Conservation (phyloP, 2,329 filamentous ascomycete species). For the Byssoonygena ceratinophila region DNA sequence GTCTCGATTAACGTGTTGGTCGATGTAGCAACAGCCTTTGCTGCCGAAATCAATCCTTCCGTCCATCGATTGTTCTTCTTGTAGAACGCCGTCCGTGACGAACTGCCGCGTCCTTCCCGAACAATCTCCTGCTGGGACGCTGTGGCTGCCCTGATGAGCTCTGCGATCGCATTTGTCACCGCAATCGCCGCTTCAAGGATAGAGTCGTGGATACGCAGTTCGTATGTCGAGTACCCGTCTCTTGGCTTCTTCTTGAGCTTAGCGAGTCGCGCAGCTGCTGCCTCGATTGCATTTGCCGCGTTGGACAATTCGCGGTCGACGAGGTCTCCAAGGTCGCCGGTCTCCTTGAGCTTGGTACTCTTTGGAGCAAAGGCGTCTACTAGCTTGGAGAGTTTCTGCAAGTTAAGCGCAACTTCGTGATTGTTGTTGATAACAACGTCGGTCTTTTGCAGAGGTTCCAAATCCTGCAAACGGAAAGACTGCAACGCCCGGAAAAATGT, state of each 20-base stretch:
- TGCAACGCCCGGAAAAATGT: conserved; percentile 91
- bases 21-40: conserved; percentile 85
- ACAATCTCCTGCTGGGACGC: conserved; percentile 94
- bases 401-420: conserved; percentile 85
- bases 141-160: conserved; percentile 89
- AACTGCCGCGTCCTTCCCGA: conserved; percentile 75
- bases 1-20: conserved; percentile 98
- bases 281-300: conserved; percentile 89
- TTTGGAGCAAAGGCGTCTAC: conserved; percentile 86
- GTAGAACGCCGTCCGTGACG: conserved; percentile 88
- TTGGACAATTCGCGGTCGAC: conserved; percentile 87
- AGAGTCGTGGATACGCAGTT: conserved; percentile 88
- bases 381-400: conserved; percentile 87
- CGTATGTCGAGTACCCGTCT: conserved; percentile 90
- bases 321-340: conserved; percentile 80
- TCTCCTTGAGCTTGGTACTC: conserved; percentile 65
- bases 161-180: conserved; percentile 85
- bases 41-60: conserved; percentile 90
- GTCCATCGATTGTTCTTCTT: conserved; percentile 99
- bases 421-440: conserved; percentile 97
- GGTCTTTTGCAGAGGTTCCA: conserved; percentile 85
- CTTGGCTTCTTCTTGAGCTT: conserved; percentile 95
- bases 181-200: conserved; percentile 88
- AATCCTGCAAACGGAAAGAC: conserved; percentile 83
- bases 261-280: conserved; percentile 74